These are phyloP conservation scores for Mycena epipterygia DNA, from an alignment of 768 basidiomycete genomes.

Conservation along the genomic window DNA sequence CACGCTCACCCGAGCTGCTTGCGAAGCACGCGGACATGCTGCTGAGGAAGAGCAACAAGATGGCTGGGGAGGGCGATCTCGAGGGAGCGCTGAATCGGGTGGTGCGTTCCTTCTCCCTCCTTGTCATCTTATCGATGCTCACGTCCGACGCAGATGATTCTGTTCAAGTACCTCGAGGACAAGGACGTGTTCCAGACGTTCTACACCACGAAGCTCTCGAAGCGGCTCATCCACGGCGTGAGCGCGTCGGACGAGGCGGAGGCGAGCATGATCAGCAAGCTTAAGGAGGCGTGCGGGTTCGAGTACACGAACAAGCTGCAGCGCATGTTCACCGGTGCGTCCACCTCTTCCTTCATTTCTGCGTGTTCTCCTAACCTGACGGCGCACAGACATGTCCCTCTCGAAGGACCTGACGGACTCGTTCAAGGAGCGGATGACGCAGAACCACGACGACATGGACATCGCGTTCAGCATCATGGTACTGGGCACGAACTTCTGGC, in stretches of 20 bases:
- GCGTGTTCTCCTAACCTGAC: neutral
- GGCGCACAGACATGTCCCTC: slow-evolving; percentile 85
- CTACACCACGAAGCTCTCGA: slow-evolving; percentile 94
- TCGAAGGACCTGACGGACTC: slow-evolving; percentile 96
- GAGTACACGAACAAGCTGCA: slow-evolving; percentile 97
- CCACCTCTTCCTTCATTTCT: slow-evolving; percentile 1
- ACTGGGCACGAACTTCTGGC: slow-evolving; percentile 97
- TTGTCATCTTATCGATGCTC: slow-evolving; percentile 38
- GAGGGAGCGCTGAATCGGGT: slow-evolving; percentile 93
- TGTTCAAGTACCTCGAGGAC: slow-evolving; percentile 99
- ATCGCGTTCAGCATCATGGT: slow-evolving; percentile 95
- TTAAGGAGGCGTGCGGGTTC: slow-evolving; percentile 97
- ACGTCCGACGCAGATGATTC: slow-evolving; percentile 81
- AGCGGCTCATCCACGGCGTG: slow-evolving; percentile 90
- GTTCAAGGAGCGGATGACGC: slow-evolving; percentile 94
- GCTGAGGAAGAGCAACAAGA: slow-evolving; percentile 94
- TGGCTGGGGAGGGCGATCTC: slow-evolving; percentile 90
- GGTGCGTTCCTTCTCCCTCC: slow-evolving; percentile 60
- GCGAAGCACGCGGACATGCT: slow-evolving; percentile 95
- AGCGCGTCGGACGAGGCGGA: slow-evolving; percentile 97
- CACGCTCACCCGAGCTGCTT: slow-evolving; percentile 91
- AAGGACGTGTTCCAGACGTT: slow-evolving; percentile 99
- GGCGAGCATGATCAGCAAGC: slow-evolving; percentile 96
- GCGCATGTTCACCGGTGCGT: slow-evolving; percentile 93
- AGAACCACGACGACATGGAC: slow-evolving; percentile 84